Percentiles rank a stretch among this genome's conserved stretches.
These are phyloP conservation scores for Galeopsis tetrahit DNA, from an alignment of 257 asterid genomes.

Conservation along the genomic window DNA sequence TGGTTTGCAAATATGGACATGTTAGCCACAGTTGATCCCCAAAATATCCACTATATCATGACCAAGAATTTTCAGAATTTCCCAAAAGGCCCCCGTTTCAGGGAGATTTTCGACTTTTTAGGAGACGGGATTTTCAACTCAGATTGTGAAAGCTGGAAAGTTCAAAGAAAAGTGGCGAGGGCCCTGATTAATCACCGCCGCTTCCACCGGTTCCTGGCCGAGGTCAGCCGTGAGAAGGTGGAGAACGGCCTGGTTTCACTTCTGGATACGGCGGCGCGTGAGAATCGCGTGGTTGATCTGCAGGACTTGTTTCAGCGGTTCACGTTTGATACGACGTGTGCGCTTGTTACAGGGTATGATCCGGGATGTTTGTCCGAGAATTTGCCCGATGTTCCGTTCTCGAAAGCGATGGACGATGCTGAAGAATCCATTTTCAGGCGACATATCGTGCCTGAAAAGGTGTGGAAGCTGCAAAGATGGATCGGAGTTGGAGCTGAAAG, in stretches of 20 bases:
- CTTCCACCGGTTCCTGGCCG: constrained; percentile 42
- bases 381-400: constrained; percentile 49
- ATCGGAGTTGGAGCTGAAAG: constrained; percentile 49
- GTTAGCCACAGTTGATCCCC: constrained; percentile 52
- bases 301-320: constrained; percentile 60
- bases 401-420: constrained; percentile 59
- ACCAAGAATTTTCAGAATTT: constrained; percentile 50
- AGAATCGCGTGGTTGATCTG: constrained; percentile 38
- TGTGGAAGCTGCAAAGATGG: constrained; percentile 52
- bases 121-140: constrained; percentile 68
- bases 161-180: constrained; percentile 48
- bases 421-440: constrained; percentile 60
- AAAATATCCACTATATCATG: constrained; percentile 57
- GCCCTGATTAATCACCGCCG: constrained; percentile 43
- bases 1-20: constrained; percentile 61
- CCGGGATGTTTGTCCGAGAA: constrained; percentile 51
- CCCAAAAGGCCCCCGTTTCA: constrained; percentile 57
- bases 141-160: constrained; percentile 50
- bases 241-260: constrained; percentile 48
- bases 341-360: constrained; percentile 51
- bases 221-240: constrained; percentile 42
- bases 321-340: constrained; percentile 54
- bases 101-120: constrained; percentile 53
- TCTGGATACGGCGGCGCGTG: constrained; percentile 38
- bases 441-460: constrained; percentile 48